A percentile compares a stretch with the other conserved stretches of the same genome.
Evolutionary conservation across 768 basidiomycete species (phyloP).

Genomic region (Agaricus sinodeliciosus): DNA sequence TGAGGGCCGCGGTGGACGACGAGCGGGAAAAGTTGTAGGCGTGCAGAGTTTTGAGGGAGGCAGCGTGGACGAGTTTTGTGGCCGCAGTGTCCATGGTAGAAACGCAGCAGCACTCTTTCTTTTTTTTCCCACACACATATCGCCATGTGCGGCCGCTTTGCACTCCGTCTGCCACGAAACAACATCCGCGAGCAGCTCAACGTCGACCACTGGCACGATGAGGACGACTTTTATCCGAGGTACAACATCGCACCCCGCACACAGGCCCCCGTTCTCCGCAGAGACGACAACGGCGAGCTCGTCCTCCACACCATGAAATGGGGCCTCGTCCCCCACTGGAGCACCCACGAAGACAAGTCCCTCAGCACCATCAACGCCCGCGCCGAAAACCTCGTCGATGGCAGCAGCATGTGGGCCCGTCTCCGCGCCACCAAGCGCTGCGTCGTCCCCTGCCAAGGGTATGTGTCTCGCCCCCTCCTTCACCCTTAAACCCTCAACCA

Average conservation of each 20-base stretch:
- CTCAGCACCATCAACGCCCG: conserved; percentile 90
- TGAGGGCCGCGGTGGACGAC: conserved; percentile 62
- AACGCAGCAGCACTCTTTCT: neutral
- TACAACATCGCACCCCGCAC: conserved; percentile 85
- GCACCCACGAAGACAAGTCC: conserved; percentile 61
- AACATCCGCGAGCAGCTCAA: conserved; percentile 25
- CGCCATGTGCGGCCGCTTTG: conserved; percentile 60
- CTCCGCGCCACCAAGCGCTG: conserved; percentile 82
- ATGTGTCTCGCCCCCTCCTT: conserved; percentile 3
- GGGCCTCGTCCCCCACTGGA: conserved; percentile 86
- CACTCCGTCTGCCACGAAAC: conserved; percentile 37
- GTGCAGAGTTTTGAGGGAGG: conserved; percentile 64
- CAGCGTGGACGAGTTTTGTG: conserved; percentile 59
- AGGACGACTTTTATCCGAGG: conserved; percentile 52
- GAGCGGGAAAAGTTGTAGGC: conserved; percentile 73
- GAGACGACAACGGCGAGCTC: conserved; percentile 28
- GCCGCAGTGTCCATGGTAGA: conserved; percentile 46
- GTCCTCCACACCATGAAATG: conserved; percentile 83
- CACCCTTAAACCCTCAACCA: neutral
- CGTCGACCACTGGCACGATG: conserved; percentile 53
- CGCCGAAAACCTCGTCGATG: conserved; percentile 69
- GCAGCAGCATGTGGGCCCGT: conserved; percentile 80
- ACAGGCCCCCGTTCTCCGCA: conserved; percentile 67
- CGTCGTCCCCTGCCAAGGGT: conserved; percentile 62
- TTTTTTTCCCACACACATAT: conserved; percentile 18